Conservation (phyloP, 73 alveolate species). For the Loxodes magnus region DNA sequence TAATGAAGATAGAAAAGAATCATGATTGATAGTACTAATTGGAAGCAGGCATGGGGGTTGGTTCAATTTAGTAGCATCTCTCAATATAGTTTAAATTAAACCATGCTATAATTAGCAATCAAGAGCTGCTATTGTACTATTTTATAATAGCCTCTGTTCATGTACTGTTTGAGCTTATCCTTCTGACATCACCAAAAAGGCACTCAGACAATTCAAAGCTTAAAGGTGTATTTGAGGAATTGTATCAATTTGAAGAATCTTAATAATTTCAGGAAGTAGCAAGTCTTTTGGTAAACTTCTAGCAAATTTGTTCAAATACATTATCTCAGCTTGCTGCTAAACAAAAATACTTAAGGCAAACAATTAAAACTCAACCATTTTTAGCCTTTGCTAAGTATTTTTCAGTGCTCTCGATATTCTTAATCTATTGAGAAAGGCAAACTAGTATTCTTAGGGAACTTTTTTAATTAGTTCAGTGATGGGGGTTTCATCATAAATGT, state of each 20-base stretch:
- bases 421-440: neutral
- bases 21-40: neutral
- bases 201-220: neutral
- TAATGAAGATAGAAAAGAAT: neutral
- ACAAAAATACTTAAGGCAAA: constrained; percentile 6
- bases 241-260: neutral
- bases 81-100: neutral
- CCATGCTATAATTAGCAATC: constrained; percentile 10
- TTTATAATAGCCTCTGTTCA: no score
- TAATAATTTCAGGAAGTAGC: constrained; percentile 3
- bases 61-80: constrained; percentile 6
- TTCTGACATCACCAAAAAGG: constrained; percentile 3
- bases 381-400: neutral
- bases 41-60: neutral
- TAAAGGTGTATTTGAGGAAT: constrained; percentile 1
- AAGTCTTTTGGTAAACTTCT: constrained; percentile 8
- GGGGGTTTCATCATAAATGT: no score
- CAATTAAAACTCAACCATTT: neutral
- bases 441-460: constrained; percentile 5
- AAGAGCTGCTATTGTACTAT: no score
- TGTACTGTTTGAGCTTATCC: no score
- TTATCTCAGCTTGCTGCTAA: neutral
- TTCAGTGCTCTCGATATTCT: neutral
- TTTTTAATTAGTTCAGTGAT: no score
- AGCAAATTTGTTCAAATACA: neutral